A percentile compares a stretch with the other conserved stretches of the same genome.
Evolutionary conservation across 78 protist species (phyloP).

Genomic region (Dictyostelium citrinum): DNA sequence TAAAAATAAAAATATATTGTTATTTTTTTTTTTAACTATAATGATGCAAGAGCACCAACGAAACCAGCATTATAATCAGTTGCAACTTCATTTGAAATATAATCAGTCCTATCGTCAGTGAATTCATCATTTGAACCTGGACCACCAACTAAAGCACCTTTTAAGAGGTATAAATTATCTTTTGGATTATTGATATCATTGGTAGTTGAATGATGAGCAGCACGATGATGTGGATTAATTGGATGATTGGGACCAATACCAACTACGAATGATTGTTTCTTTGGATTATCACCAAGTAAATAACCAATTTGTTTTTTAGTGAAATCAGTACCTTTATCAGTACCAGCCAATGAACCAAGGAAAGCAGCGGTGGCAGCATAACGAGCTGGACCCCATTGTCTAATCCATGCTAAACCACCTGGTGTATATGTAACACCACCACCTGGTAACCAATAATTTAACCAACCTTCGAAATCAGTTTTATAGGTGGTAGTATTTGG

Average conservation of each 20-base stretch:
- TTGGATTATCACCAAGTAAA: slow-evolving; percentile 57
- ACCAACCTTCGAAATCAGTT: slow-evolving; percentile 29
- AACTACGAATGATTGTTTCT: slow-evolving; percentile 28
- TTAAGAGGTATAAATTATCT: slow-evolving; percentile 17
- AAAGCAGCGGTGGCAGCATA: slow-evolving; percentile 60
- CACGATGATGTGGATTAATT: slow-evolving; percentile 73
- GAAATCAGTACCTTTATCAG: background rate
- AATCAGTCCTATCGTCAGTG: slow-evolving; percentile 55
- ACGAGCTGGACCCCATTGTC: slow-evolving; percentile 76
- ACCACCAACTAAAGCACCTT: slow-evolving; percentile 80
- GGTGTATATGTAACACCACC: slow-evolving; percentile 60
- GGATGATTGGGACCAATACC: slow-evolving; percentile 62
- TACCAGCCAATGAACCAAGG: slow-evolving; percentile 11
- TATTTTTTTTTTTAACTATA: background rate
- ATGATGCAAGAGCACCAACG: slow-evolving; percentile 47
- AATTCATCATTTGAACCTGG: slow-evolving; percentile 61
- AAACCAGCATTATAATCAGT: slow-evolving; percentile 80
- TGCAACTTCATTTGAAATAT: slow-evolving; percentile 75
- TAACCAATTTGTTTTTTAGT: slow-evolving; percentile 26
- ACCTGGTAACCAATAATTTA: slow-evolving; percentile 66
- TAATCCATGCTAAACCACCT: slow-evolving; percentile 76
- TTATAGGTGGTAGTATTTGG: background rate
- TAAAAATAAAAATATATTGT: background rate
- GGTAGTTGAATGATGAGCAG: slow-evolving; percentile 67
- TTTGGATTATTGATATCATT: slow-evolving; percentile 52